Evolutionary conservation across 75 land plant genomes (phyloP), one percentile per base, ranked within the genome.

Genomic region (Ceratopteris richardii): DNA sequence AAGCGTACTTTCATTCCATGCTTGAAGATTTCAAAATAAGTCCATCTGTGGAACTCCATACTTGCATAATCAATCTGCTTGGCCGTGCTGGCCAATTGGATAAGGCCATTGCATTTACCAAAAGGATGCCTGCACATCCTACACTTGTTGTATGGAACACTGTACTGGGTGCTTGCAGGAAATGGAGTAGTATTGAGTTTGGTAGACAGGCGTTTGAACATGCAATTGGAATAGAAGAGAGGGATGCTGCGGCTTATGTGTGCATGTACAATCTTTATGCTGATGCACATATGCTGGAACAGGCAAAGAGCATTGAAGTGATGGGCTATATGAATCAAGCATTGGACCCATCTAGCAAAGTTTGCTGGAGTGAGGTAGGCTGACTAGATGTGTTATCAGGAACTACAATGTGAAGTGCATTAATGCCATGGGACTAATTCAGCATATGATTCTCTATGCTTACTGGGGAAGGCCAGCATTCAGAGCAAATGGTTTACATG

Each of bases 1-100:
- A 30, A 44, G 11, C 52, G 20, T 29, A 72, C 33, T 72, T 72
- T 29, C 14, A 62, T 17, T 44, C 60, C 12, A 77, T 72, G 76
- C 54, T 28, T 24, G 28, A 28, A 21, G 0, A 16, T 13, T 57
- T 60, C 53, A 69, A 56, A 37, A 61, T 76, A 25, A 0, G 53
- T 0, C 74, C 74, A 27, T 60, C 61, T 1, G 22, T 37, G 18
- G 60, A 51, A 31, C 79, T 65, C 44, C 66, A 62, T 54, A 64
- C 79, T 23, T 70, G 74, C 26, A 60, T 76, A 52, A 30, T 76
- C 1, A 63, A 76, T 76, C 64, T 76, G 19, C 56, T 76, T 18
- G 65, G 69, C 39, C 74, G 73, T 29, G 69, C 69, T 23, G 73
- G 70, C 47, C 31, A 69, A 3, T 11, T 66, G 26, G 57, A 66